Conservation (phyloP, 78 protist genomes). For the Dictyostelium intermedium region DNA sequence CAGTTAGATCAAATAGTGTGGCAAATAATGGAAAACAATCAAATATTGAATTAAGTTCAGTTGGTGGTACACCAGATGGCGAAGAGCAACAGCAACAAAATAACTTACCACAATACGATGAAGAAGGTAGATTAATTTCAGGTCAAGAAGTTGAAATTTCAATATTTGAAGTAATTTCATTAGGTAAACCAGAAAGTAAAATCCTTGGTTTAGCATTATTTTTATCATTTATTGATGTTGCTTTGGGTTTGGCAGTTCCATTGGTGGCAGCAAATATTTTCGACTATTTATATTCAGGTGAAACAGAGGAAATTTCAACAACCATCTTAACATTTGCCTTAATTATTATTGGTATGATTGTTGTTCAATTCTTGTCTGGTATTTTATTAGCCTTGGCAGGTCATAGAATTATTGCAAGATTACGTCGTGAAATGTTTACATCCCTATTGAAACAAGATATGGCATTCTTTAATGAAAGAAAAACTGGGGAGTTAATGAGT, state of each 20-base stretch:
- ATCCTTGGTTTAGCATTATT: neutral
- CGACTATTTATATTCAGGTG: constrained; percentile 14
- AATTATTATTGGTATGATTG: constrained; percentile 67
- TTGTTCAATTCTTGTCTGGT: constrained; percentile 57
- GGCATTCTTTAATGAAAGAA: constrained; percentile 91
- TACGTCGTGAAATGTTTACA: constrained; percentile 68
- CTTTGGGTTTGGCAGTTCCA: constrained; percentile 38
- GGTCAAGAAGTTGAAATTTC: constrained; percentile 36
- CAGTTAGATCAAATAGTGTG: neutral
- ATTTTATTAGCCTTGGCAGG: constrained; percentile 61
- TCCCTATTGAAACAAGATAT: constrained; percentile 68
- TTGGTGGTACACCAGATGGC: neutral
- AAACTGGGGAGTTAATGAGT: constrained; percentile 91
- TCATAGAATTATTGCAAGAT: constrained; percentile 75
- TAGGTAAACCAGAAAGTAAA: constrained; percentile 36
- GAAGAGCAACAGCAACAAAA: neutral
- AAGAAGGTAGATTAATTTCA: neutral
- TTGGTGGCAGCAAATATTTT: constrained; percentile 60
- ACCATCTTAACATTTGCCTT: constrained; percentile 42
- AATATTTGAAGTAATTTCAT: constrained; percentile 24
- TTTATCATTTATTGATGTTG: constrained; percentile 58
- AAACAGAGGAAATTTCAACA: constrained; percentile 5
- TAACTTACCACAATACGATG: neutral
- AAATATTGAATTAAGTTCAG: neutral
- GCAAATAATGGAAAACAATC: constrained; percentile 2